Conservation (phyloP, 345 rosid genomes). For the Sonneratia alba region DNA sequence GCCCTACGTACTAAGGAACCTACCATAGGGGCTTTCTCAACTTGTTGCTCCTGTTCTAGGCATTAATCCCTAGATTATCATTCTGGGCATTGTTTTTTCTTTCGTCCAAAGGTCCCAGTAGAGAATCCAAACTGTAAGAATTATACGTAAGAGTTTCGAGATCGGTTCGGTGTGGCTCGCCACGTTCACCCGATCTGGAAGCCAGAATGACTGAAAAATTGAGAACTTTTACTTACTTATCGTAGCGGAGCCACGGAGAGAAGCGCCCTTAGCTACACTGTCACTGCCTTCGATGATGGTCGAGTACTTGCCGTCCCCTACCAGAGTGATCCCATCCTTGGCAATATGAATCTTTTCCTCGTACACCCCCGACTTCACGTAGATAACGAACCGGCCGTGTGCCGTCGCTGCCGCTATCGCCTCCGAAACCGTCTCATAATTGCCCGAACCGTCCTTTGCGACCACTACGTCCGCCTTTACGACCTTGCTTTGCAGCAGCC, state of each 20-base stretch:
- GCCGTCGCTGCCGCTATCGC: conserved; percentile 58
- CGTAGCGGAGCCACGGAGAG: conserved; percentile 59
- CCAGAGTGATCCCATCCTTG: conserved; percentile 55
- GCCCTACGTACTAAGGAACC: too few relatives aligned
- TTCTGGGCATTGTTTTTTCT: too few relatives aligned
- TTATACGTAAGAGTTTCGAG: too few relatives aligned
- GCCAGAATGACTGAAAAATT: background rate
- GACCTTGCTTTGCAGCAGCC: conserved; percentile 20
- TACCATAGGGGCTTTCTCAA: too few relatives aligned
- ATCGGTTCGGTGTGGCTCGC: too few relatives aligned
- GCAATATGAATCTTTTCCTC: conserved; percentile 48
- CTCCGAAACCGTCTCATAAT: conserved; percentile 47
- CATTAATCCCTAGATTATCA: too few relatives aligned
- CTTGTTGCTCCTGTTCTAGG: too few relatives aligned
- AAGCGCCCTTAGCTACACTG: conserved; percentile 45
- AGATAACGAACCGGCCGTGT: conserved; percentile 48
- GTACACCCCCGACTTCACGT: conserved; percentile 73
- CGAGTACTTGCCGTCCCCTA: conserved; percentile 73
- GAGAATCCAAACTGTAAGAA: too few relatives aligned
- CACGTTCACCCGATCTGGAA: background rate
- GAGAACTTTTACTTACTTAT: conserved; percentile 33
- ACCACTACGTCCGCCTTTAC: conserved; percentile 38
- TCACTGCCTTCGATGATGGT: conserved; percentile 48
- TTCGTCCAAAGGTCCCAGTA: too few relatives aligned
- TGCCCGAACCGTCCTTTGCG: conserved; percentile 75